These are phyloP conservation scores for Fusarium odoratissimum DNA, from an alignment of 2,329 filamentous ascomycete genomes.

Conservation along the genomic window DNA sequence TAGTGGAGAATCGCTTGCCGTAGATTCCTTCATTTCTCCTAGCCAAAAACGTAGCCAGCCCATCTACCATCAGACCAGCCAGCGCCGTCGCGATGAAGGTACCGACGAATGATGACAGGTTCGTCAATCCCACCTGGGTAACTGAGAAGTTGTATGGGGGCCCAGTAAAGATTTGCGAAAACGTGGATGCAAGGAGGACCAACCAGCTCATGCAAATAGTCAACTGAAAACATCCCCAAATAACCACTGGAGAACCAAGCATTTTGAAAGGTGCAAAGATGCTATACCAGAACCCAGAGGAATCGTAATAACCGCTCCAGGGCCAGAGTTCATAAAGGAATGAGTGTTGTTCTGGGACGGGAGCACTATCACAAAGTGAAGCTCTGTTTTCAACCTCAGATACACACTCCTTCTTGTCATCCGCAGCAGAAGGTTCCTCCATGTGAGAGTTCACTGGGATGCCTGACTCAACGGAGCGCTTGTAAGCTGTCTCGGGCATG, in stretches of 20 bases:
- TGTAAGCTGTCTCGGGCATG: not conserved
- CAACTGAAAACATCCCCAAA: not conserved
- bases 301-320: not conserved
- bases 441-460: accelerated
- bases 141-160: not conserved
- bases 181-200: accelerated
- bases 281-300: not conserved
- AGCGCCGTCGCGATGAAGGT: not conserved
- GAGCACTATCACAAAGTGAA: accelerated
- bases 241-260: not conserved
- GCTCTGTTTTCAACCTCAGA: not conserved
- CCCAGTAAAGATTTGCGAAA: not conserved
- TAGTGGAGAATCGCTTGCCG: not conserved
- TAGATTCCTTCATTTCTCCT: not conserved
- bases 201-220: not conserved
- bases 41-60: not conserved
- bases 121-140: not conserved
- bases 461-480: accelerated
- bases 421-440: accelerated
- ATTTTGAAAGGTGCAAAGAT: not conserved
- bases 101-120: not conserved
- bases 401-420: not conserved
- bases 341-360: accelerated
- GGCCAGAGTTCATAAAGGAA: not conserved
- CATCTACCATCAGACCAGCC: not conserved